These are phyloP conservation scores for Globisporangium barbulae DNA, from an alignment of 352 stramenopile species.

Conservation along the genomic window DNA sequence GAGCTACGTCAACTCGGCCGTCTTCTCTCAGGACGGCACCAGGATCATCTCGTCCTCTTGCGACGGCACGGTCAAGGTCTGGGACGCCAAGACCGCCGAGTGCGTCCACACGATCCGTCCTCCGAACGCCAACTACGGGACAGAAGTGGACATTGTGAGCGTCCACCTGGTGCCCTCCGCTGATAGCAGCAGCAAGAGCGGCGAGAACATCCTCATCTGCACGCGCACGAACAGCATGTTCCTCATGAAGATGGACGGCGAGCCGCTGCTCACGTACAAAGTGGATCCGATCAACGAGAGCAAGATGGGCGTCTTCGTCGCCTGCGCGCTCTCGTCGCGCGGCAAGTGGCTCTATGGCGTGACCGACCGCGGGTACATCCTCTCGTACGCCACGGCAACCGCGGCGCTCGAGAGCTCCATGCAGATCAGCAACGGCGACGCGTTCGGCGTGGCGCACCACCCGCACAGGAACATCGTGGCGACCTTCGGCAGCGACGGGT, in stretches of 20 bases:
- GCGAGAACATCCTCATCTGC: slow-evolving; percentile 82
- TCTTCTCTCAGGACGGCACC: slow-evolving; percentile 69
- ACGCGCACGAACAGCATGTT: slow-evolving; percentile 80
- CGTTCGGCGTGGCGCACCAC: slow-evolving; percentile 83
- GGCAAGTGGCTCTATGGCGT: slow-evolving; percentile 85
- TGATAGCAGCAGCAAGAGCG: slow-evolving; percentile 21
- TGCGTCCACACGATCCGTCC: slow-evolving; percentile 75
- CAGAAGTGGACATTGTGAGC: slow-evolving; percentile 80
- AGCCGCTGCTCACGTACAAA: slow-evolving; percentile 62
- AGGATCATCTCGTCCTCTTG: slow-evolving; percentile 86
- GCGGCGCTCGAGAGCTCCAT: slow-evolving; percentile 67
- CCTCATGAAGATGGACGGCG: slow-evolving; percentile 70
- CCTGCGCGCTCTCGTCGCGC: slow-evolving; percentile 78
- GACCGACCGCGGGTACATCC: slow-evolving; percentile 81
- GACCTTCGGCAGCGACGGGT: slow-evolving; percentile 85
- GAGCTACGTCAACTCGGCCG: slow-evolving; percentile 90
- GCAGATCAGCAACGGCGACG: slow-evolving; percentile 79
- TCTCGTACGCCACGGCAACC: slow-evolving; percentile 59
- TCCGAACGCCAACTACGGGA: slow-evolving; percentile 36
- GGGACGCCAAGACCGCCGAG: slow-evolving; percentile 83
- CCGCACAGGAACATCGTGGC: slow-evolving; percentile 88
- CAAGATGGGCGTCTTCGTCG: slow-evolving; percentile 82
- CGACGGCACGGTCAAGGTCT: slow-evolving; percentile 92
- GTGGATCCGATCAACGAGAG: slow-evolving; percentile 57
- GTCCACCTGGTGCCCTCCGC: slow-evolving; percentile 50